Evolutionary conservation across 371 early-diverging fungal genomes (phyloP).

Genomic region (Mucor racemosus): DNA sequence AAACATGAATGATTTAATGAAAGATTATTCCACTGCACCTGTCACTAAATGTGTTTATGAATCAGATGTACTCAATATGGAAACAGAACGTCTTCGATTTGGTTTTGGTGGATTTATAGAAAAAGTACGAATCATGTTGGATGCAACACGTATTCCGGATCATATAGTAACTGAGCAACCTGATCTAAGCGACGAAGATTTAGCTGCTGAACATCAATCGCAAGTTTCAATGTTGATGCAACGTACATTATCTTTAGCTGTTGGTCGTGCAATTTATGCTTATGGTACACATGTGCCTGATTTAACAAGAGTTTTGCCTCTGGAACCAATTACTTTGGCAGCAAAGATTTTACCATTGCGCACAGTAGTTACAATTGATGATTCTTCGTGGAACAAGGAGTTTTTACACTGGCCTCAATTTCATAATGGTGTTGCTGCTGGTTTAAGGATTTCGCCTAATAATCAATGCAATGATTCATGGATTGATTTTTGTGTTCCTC

Average conservation of each 20-base stretch:
- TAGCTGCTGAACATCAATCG: slow-evolving; percentile 54
- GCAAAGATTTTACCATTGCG: slow-evolving; percentile 70
- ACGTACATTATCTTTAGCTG: slow-evolving; percentile 69
- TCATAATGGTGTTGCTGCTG: slow-evolving; percentile 87
- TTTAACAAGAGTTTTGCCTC: slow-evolving; percentile 57
- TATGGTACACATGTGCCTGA: slow-evolving; percentile 65
- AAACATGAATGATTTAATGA: slow-evolving; percentile 17
- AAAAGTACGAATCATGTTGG: slow-evolving; percentile 64
- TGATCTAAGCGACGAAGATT: slow-evolving; percentile 54
- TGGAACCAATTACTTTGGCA: slow-evolving; percentile 59
- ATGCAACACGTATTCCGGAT: slow-evolving; percentile 46
- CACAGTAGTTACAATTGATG: slow-evolving; percentile 57
- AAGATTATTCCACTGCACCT: neutral
- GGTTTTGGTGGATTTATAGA: slow-evolving; percentile 66
- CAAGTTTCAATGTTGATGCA: slow-evolving; percentile 55
- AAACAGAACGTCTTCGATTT: slow-evolving; percentile 61
- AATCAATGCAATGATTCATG: slow-evolving; percentile 71
- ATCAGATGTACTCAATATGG: slow-evolving; percentile 31
- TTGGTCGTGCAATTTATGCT: slow-evolving; percentile 72
- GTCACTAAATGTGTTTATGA: slow-evolving; percentile 15
- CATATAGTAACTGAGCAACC: slow-evolving; percentile 40
- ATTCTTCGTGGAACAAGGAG: slow-evolving; percentile 46
- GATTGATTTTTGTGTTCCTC: slow-evolving; percentile 76
- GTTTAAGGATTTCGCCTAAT: slow-evolving; percentile 68
- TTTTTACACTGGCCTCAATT: slow-evolving; percentile 81